Base-by-base conservation (phyloP, 73 alveolate species). In the Loxodes magnus region DNA sequence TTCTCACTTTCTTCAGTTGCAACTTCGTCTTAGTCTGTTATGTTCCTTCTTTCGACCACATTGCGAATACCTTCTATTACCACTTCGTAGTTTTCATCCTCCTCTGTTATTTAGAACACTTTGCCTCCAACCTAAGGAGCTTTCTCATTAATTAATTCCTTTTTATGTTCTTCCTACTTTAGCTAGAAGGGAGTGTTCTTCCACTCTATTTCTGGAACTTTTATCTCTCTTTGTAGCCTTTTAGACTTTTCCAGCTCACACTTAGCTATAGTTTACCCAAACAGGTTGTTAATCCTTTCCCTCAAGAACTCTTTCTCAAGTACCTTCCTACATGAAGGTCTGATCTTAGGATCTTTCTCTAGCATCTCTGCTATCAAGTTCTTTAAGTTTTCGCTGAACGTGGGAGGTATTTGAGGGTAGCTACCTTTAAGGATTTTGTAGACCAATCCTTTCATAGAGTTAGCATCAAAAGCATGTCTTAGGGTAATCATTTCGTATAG, bases 391-490 rank as follows among this genome's bases (percentile, higher is more conserved):
- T 73, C 37, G 4, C 81, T 56, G 51, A 76, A 81, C 48, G 38
- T 24, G 10, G 85, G 36, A 16, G 89, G 90, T 19, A 81, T 81
- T 3, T 79, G 71, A n/a, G 94, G 94, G 28, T 77, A 77, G 12
- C 64, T 62, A 10, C 97, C 95, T 43, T 84, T 57, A 61, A 91
- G 64, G 24, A 91, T 91, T 63, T 84, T 87, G 26, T 59, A 36
- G 22, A 87, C 92, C 33, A 91, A 75, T 44, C 88, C 95, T 5
- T 76, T 86, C 94, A 91, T 86, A 2, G 88, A 81, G 22, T 83
- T 72, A 15, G 99, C 99, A 74, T 95, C 97, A 66, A 95, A 93
- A 42, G 99, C 98, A 72, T 90, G 98, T 26, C 90, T 85, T 34
- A 95, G 84, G 7, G 98, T 94, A 35, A 93, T 87, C 88, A 91